Conservation (phyloP, 306 rosid species). For the Myrica gale region DNA sequence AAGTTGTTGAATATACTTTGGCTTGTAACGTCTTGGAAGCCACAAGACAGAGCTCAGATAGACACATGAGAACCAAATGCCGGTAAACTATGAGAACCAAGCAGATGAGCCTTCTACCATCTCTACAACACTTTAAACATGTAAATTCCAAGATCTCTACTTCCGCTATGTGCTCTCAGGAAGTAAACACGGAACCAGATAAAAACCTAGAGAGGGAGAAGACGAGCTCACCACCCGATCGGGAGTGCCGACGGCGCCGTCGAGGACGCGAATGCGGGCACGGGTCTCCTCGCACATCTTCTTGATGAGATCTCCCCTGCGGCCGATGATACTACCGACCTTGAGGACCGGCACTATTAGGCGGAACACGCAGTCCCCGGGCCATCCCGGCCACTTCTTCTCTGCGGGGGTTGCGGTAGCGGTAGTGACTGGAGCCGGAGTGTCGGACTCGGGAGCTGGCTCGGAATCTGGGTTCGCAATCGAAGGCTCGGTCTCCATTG, state of each 20-base stretch:
- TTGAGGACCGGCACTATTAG: slow-evolving; percentile 79
- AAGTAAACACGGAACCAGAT: slow-evolving; percentile 2
- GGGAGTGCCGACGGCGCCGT: slow-evolving; percentile 72
- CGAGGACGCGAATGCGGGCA: slow-evolving; percentile 93
- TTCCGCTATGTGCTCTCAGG: neutral
- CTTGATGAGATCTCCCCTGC: slow-evolving; percentile 91
- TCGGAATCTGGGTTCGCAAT: slow-evolving; percentile 25
- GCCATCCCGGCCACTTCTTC: slow-evolving; percentile 95
- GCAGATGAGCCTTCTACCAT: neutral
- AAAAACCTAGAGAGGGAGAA: slow-evolving; percentile 30
- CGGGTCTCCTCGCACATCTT: slow-evolving; percentile 91
- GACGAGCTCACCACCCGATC: slow-evolving; percentile 79
- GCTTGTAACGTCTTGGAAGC: neutral
- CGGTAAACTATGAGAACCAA: neutral
- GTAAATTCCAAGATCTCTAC: too few relatives aligned
- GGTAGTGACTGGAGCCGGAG: slow-evolving; percentile 10
- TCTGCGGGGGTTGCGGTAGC: slow-evolving; percentile 27
- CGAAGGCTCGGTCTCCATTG: neutral
- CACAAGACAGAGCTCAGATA: neutral
- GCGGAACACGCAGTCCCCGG: slow-evolving; percentile 86
- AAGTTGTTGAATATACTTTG: neutral
- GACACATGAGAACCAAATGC: neutral
- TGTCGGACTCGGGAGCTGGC: slow-evolving; percentile 24
- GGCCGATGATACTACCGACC: slow-evolving; percentile 92
- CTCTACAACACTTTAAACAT: neutral